Conservation (phyloP, 2,329 filamentous ascomycete species). For the Epichloe bromicola region DNA sequence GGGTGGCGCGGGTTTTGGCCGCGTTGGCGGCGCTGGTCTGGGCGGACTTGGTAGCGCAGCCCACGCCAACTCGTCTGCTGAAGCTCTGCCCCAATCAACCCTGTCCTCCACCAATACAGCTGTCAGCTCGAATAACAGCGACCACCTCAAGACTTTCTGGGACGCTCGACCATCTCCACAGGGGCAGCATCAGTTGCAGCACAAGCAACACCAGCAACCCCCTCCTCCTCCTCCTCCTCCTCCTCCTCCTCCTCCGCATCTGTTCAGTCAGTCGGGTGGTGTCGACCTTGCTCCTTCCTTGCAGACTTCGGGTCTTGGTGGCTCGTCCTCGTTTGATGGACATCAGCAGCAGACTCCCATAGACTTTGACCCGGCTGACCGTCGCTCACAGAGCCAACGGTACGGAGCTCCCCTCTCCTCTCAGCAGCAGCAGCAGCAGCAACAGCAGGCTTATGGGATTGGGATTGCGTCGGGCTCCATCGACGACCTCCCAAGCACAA, state of each 20-base stretch:
- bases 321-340: conserved; percentile 18
- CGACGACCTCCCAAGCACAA: conserved; percentile 12
- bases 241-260: conserved; percentile 16
- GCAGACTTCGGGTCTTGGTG: conserved; percentile 17
- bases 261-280: conserved; percentile 17
- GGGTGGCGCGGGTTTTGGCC: neutral
- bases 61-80: conserved; percentile 18
- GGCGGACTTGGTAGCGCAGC: conserved; percentile 4
- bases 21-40: neutral
- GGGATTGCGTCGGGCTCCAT: conserved; percentile 11
- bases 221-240: conserved; percentile 13
- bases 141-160: conserved; percentile 27
- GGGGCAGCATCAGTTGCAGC: conserved; percentile 13
- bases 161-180: conserved; percentile 8
- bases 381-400: conserved; percentile 39
- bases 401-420: conserved; percentile 20
- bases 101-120: conserved; percentile 28
- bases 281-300: conserved; percentile 18
- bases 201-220: conserved; percentile 15
- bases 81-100: conserved; percentile 30
- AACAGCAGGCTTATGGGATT: too few species aligned
- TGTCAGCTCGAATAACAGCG: conserved; percentile 28
- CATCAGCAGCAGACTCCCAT: conserved; percentile 19
- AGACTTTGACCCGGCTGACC: conserved; percentile 30
- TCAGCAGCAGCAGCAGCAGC: too few species aligned